Evolutionary conservation across 495 filamentous ascomycete genomes (phyloP).

Genomic region (Hapsidospora chrysogenum): DNA sequence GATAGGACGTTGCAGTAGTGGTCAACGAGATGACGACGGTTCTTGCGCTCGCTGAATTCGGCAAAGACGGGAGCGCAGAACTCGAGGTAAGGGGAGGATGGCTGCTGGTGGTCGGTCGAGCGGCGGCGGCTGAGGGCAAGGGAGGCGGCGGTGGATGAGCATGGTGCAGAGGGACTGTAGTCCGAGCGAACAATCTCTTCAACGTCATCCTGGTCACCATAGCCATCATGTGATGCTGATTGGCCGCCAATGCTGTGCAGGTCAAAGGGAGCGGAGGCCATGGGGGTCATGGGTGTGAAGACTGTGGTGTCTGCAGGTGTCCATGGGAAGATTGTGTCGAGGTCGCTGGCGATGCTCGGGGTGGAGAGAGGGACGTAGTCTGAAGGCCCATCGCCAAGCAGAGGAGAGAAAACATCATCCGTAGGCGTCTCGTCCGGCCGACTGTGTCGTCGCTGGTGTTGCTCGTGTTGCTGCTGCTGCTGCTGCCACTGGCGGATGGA

Average conservation of each 20-base stretch:
- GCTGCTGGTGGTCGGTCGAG: too few species aligned
- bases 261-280: not conserved
- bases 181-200: not conserved
- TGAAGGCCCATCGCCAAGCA: too few species aligned
- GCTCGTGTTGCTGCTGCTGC: too few species aligned
- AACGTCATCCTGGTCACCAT: not conserved
- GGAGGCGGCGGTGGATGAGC: slow-evolving; percentile 5
- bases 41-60: slow-evolving; percentile 36
- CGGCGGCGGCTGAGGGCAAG: slow-evolving; percentile 9
- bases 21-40: slow-evolving; percentile 37
- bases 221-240: too few species aligned
- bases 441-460: too few species aligned
- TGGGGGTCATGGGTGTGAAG: not conserved
- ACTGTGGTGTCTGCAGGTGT: not conserved
- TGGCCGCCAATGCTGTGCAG: too few species aligned
- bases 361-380: too few species aligned
- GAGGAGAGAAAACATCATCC: too few species aligned
- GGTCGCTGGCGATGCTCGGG: not conserved
- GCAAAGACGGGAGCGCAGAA: slow-evolving; percentile 34
- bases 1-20: slow-evolving; percentile 48
- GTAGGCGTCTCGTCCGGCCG: too few species aligned
- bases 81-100: slow-evolving; percentile 29
- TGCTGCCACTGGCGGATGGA: not conserved
- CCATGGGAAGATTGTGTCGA: not conserved
- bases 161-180: not conserved